These are phyloP conservation scores for Calocybe indica DNA, from an alignment of 768 basidiomycete species.

Conservation along the genomic window DNA sequence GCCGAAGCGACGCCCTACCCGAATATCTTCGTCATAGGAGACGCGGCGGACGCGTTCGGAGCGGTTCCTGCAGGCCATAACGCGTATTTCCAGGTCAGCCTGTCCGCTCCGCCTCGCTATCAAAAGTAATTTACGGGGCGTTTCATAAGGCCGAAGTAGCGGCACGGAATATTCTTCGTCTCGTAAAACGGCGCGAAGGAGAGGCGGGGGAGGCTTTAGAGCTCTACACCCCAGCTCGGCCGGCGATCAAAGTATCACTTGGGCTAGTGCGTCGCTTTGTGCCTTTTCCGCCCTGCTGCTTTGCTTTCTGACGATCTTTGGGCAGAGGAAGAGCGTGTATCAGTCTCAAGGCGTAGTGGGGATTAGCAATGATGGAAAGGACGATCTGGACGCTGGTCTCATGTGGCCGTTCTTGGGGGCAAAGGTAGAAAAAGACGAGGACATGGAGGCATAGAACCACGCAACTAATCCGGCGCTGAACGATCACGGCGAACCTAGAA, in stretches of 20 bases:
- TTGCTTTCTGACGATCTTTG: constrained; percentile 8
- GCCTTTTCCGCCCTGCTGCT: neutral
- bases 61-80: constrained; percentile 57
- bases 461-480: too few relatives aligned
- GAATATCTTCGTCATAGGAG: constrained; percentile 57
- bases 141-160: constrained; percentile 37
- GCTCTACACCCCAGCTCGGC: constrained; percentile 37
- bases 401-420: constrained; percentile 45
- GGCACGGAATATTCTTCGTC: constrained; percentile 44
- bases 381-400: constrained; percentile 40
- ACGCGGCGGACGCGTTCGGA: constrained; percentile 59
- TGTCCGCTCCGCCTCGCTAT: neutral
- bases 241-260: constrained; percentile 59
- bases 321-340: constrained; percentile 35
- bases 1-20: constrained; percentile 31
- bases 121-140: neutral
- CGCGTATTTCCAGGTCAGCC: constrained; percentile 41
- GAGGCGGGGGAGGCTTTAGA: constrained; percentile 27
- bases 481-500: too few relatives aligned
- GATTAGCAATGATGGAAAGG: constrained; percentile 33
- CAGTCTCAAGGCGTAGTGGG: constrained; percentile 41
- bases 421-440: constrained; percentile 26
- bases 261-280: constrained; percentile 38
- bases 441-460: neutral
- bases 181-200: constrained; percentile 25